Base-by-base conservation (phyloP, 805 yeast genomes). In the Hanseniaspora vineae region DNA sequence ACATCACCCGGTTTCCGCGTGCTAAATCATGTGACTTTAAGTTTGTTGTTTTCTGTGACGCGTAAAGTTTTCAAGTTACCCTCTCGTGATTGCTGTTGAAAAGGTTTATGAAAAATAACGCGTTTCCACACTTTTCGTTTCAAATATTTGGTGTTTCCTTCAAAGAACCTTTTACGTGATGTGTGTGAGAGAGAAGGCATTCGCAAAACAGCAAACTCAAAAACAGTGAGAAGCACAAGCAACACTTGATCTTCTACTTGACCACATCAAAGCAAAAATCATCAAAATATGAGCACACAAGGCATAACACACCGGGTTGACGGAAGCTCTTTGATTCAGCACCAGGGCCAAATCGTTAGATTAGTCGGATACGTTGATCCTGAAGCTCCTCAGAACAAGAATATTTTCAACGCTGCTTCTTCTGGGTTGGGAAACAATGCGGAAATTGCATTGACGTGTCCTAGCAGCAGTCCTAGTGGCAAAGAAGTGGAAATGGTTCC, bases 301-400 rank as follows among this genome's bases (percentile, higher is more conserved):
- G 40, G 40, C 11, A 10, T 37, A n/a, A 37, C 40, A 37, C 40
- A 37, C 40, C 57, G 67, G 49, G 48, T 63, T 32, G 61, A 59
- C 42, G 65, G 66, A 6, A 52, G 54, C 31, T 58, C 59, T 33
- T 51, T 62, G 2, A 50, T 57, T n/a, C 51, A 50, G 33, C 52
- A 50, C 31, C 47, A 50, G 18, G 52, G 55, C 6, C 57, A 65
- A 5, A 61, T 63, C 15, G 62, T 63, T 47, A 54, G 67, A 39
- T 49, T 63, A 20, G 55, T 63, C 19, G 67, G 62, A 8, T 61
- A 59, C 52, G 62, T 63, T 4, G 55, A 55, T 35, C 48, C 58
- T 42, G 65, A 61, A 46, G 64, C 64, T 2, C 56, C 55, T 13
- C 61, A 58, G 42, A 52, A 54, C 14, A 53, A 58, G 39, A 51